These are phyloP conservation scores for Nannochloropsis gaditana DNA, from an alignment of 108 stramenopile species.

Conservation along the genomic window DNA sequence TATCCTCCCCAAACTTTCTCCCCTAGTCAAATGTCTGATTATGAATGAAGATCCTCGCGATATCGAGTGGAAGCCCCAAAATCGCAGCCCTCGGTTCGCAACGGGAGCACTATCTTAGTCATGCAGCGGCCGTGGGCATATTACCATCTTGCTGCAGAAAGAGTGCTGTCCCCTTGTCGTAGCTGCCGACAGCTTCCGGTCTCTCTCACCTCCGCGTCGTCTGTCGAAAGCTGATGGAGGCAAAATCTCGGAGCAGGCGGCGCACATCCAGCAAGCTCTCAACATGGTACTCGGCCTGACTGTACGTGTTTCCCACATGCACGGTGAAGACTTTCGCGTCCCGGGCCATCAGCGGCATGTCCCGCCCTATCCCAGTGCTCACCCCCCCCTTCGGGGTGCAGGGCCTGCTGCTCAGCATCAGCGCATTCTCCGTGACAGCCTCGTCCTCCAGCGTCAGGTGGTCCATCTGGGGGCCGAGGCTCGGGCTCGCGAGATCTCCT, in stretches of 20 bases:
- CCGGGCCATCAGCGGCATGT: slow-evolving; percentile 27
- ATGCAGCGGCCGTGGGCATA: no score
- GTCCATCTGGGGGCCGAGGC: not conserved
- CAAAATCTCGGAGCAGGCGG: slow-evolving; percentile 37
- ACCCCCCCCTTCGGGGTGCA: slow-evolving; percentile 28
- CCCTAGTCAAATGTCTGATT: no score
- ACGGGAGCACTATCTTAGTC: no score
- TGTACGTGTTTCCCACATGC: slow-evolving; percentile 41
- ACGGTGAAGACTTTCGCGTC: slow-evolving; percentile 48
- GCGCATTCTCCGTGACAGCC: not conserved
- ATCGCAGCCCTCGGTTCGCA: no score
- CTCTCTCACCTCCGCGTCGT: not conserved
- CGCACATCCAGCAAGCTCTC: slow-evolving; percentile 39
- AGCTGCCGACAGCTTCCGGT: no score
- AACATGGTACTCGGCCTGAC: slow-evolving; percentile 44
- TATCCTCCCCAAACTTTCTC: no score
- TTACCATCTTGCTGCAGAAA: no score
- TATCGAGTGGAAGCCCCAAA: no score
- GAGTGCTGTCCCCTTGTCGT: no score
- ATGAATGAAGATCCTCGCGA: no score
- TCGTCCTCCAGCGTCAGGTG: not conserved
- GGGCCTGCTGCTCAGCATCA: not conserved
- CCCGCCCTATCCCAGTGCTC: not conserved
- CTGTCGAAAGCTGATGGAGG: slow-evolving; percentile 30
- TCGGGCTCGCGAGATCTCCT: no score